Percentiles rank a stretch among this genome's conserved stretches.
Conservation (phyloP, 2,329 filamentous ascomycete genomes). For the Alternaria sp. region DNA sequence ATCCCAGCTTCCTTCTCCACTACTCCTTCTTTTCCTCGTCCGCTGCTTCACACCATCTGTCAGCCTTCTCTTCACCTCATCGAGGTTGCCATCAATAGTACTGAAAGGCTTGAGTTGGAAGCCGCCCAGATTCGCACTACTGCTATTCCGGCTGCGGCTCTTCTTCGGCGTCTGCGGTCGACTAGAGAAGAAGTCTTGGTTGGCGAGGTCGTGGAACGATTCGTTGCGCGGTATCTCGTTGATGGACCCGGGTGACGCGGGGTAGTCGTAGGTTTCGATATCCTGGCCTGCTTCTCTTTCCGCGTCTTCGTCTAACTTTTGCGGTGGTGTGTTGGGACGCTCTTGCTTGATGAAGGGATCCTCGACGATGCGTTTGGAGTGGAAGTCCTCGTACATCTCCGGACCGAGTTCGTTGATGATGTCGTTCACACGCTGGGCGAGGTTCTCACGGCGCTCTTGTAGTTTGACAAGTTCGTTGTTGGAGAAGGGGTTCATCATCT, state of each 20-base stretch:
- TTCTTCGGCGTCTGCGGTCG: conserved; percentile 81
- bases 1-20: conserved; percentile 29
- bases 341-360: conserved; percentile 39
- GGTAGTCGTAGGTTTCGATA: conserved; percentile 36
- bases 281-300: conserved; percentile 20
- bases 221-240: conserved; percentile 75
- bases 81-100: conserved; percentile 70
- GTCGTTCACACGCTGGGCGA: conserved; percentile 84
- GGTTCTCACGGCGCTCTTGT: conserved; percentile 71
- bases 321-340: conserved; percentile 31
- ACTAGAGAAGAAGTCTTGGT: conserved; percentile 88
- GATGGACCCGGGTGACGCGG: conserved; percentile 29
- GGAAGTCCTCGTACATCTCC: conserved; percentile 92
- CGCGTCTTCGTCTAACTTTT: conserved; percentile 26
- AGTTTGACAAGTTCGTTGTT: conserved; percentile 84
- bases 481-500: conserved; percentile 84
- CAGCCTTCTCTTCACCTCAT: conserved; percentile 84
- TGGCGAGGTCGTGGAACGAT: conserved; percentile 88
- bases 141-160: conserved; percentile 70
- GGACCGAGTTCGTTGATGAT: conserved; percentile 95
- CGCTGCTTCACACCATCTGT: conserved; percentile 82
- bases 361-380: conserved; percentile 49
- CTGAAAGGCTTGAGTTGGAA: conserved; percentile 76
- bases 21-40: conserved; percentile 63
- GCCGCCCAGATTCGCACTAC: conserved; percentile 59